Base-by-base conservation (phyloP, 495 filamentous ascomycete species). In the Penicillium coffeae region DNA sequence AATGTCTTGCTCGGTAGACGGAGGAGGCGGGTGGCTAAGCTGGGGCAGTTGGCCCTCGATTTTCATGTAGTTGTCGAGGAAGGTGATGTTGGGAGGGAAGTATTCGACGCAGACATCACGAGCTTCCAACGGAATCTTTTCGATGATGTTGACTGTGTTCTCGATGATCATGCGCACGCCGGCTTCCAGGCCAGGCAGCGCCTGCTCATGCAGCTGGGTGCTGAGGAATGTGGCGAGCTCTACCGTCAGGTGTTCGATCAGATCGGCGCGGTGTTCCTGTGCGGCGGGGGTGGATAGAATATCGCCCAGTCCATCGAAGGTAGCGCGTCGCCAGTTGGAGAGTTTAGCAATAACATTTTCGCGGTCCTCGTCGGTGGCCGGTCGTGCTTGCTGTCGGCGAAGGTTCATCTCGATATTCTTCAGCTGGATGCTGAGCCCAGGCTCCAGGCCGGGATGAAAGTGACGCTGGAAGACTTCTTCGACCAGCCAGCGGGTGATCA, bases 321-420 rank as follows among this genome's bases (percentile, higher is more conserved):
- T 98, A 3, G 93, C 82, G 55, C 96, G 84, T 34, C 94, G 84
- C 93, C 93, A 98, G 60, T 86, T 89, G 22, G 93, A 83, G 44
- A 96, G 83, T 56, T 90, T 88, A n/a, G 84, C 79, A 16, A 87
- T 84, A 47, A 95, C 77, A 9, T 89, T 90, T 38, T 97, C 91
- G 53, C 85, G 88, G 54, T 98, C 94, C 62, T 96, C 93, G 18
- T 86, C 82, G 34, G 84, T 89, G 38, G 79, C 63, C 6, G 81
- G 78, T 40, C 89, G 84, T 41, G 81, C 79, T 54, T 84, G 83
- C 42, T 75, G 73, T 39, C 78, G 74, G 38, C 94, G 82, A 48
- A 98, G 89, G 65, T 93, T 95, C 54, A 84, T 84, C 72, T 97
- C 93, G 51, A 98, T 89, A 21, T 68, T 70, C 71, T 96, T 96